phyloP scores from a whole-genome alignment of 2,329 filamentous ascomycete species.

The Aspergillus sp. region DNA sequence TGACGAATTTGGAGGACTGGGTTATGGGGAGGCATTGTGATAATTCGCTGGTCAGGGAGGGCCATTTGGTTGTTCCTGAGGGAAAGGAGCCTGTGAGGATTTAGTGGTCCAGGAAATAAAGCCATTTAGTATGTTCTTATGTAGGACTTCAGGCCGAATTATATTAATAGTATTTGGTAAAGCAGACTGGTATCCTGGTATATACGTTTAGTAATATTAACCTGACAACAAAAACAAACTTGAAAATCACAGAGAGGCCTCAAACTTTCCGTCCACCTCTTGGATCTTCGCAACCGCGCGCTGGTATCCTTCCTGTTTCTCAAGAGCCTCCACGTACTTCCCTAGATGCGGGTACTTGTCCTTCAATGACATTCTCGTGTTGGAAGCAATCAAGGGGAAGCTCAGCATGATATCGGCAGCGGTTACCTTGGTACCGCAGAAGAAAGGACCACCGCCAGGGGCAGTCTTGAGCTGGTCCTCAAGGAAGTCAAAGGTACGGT shows the following conservation, averaged over 20 bases:
- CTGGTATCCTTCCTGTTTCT: slow-evolving; percentile 41
- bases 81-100: slow-evolving; percentile 32
- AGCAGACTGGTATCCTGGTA: background rate
- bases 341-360: slow-evolving; percentile 40
- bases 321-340: slow-evolving; percentile 36
- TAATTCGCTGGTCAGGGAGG: slow-evolving; percentile 31
- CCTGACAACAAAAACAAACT: background rate
- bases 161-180: background rate
- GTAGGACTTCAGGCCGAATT: background rate
- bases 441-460: slow-evolving; percentile 37
- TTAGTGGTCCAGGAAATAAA: slow-evolving; percentile 6
- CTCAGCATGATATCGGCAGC: slow-evolving; percentile 50
- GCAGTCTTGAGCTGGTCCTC: slow-evolving; percentile 46
- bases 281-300: slow-evolving; percentile 42
- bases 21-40: slow-evolving; percentile 23
- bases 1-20: slow-evolving; percentile 53
- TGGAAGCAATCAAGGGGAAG: slow-evolving; percentile 45
- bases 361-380: slow-evolving; percentile 31
- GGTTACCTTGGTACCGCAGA: slow-evolving; percentile 46
- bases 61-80: slow-evolving; percentile 25
- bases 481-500: slow-evolving; percentile 44
- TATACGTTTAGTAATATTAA: background rate
- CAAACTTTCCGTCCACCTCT: slow-evolving; percentile 39
- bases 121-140: background rate
- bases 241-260: slow-evolving; percentile 27